Evolutionary conservation across 1,284 basidiomycete species (phyloP), one percentile per base, ranked within the genome.

Genomic region (Tilletia horrida): DNA sequence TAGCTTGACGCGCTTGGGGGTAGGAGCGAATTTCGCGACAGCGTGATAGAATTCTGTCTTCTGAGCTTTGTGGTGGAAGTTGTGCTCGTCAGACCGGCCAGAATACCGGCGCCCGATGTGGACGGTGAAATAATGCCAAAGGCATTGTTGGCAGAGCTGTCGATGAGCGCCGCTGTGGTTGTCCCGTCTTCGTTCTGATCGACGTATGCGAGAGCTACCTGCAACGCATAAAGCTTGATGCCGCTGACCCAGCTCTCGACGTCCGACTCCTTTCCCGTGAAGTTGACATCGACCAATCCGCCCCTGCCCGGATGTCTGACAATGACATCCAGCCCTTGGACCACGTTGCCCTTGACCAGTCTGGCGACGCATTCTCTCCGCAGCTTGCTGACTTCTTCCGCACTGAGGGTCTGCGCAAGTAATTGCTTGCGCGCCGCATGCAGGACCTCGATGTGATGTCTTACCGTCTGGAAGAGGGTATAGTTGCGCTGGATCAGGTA

Each of bases 251-350:
- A 79, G 66, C 75, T 79, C 35, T 77, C 76, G 14, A 69, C 68
- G 50, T 79, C 71, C 2, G 71, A 68, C 21, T 73, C 71, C 55
- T 71, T 73, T 48, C 71, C 73, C 63, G 65, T 71, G 66, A 78
- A 71, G 66, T 78, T 74, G 48, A 77, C 75, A 50, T 83, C 92
- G 31, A 94, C 90, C 25, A 97, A 85, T 3, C 89, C 90, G 21
- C 94, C 94, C 85, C 91, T 92, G 11, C 88, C 89, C 14, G 94
- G 91, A 83, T 97, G 93, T 23, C 95, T 87, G 13, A 97, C 94
- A 75, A 98, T 95, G 69, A 97, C 89, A 79, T 97, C 95, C 59
- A 97, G 84, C 2, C 90, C 91, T 79, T 97, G 94, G 0, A 91
- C 89, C 66, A 96, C 86, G 81, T 97, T 98, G 59, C 92, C 93